phyloP scores from a whole-genome alignment of 139 green algal species.

The Tetradesmus obliquus region DNA sequence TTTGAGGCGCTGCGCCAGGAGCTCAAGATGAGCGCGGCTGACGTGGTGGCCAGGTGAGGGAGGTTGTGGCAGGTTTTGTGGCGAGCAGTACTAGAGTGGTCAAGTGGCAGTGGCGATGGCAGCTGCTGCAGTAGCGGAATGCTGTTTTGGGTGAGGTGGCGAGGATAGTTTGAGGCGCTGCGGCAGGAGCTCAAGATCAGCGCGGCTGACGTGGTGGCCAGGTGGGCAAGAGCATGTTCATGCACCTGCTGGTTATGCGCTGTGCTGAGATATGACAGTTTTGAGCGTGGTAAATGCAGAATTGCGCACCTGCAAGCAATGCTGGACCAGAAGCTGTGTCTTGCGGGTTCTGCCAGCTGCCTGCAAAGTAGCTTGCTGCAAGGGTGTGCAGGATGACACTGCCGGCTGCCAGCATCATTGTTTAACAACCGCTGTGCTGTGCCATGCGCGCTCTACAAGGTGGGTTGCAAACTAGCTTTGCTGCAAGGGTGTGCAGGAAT shows the following conservation, averaged over 20 bases:
- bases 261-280: too few species aligned
- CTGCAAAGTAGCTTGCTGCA: too few species aligned
- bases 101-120: too few species aligned
- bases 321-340: neutral
- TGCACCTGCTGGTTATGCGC: too few species aligned
- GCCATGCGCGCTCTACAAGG: slow-evolving; percentile 39
- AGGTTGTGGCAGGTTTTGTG: neutral
- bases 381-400: too few species aligned
- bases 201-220: slow-evolving; percentile 37
- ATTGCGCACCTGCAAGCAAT: too few species aligned
- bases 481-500: neutral
- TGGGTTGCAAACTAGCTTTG: slow-evolving; percentile 29
- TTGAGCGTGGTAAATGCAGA: too few species aligned
- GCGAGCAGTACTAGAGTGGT: too few species aligned
- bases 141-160: too few species aligned
- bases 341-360: too few species aligned
- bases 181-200: slow-evolving; percentile 40
- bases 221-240: neutral
- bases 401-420: too few species aligned
- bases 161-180: slow-evolving; percentile 46
- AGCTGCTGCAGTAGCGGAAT: too few species aligned
- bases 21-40: slow-evolving; percentile 45
- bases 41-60: slow-evolving; percentile 40
- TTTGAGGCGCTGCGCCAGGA: slow-evolving; percentile 40
- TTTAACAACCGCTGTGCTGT: neutral